These are phyloP conservation scores for Nakazawaea sp. DNA, from an alignment of 805 yeast genomes.

Conservation along the genomic window DNA sequence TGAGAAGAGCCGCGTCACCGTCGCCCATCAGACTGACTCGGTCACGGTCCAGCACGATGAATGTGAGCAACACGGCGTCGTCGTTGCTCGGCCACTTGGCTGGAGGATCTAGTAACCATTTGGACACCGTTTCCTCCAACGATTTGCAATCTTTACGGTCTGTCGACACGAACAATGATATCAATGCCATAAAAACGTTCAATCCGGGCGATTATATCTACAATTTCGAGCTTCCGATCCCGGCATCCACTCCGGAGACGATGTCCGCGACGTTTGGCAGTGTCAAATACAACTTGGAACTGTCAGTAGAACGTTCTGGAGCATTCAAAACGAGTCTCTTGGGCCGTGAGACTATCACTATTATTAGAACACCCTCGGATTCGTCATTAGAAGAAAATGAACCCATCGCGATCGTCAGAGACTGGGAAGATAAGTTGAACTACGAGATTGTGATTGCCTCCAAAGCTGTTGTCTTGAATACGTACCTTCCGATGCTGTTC, in stretches of 20 bases:
- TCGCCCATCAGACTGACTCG: slow-evolving; percentile 15
- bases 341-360: slow-evolving; percentile 55
- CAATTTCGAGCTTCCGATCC: slow-evolving; percentile 85
- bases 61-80: slow-evolving; percentile 9
- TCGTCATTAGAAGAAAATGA: slow-evolving; percentile 82
- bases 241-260: slow-evolving; percentile 77
- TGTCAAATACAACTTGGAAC: slow-evolving; percentile 65
- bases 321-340: slow-evolving; percentile 74
- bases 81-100: slow-evolving; percentile 9
- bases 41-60: slow-evolving; percentile 6
- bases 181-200: slow-evolving; percentile 32
- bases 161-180: slow-evolving; percentile 13
- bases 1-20: slow-evolving; percentile 20
- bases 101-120: slow-evolving; percentile 2
- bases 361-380: slow-evolving; percentile 74
- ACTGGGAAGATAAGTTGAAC: slow-evolving; percentile 89
- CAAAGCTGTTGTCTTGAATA: slow-evolving; percentile 78
- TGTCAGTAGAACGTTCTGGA: slow-evolving; percentile 68
- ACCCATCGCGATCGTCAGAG: slow-evolving; percentile 83
- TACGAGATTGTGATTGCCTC: slow-evolving; percentile 91
- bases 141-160: slow-evolving; percentile 19
- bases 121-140: slow-evolving; percentile 8
- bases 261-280: slow-evolving; percentile 74
- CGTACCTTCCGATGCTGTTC: slow-evolving; percentile 78
- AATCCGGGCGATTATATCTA: slow-evolving; percentile 88